These are phyloP conservation scores for Paratinospora sagittata DNA, from an alignment of 164 flowering plant genomes.

Conservation along the genomic window DNA sequence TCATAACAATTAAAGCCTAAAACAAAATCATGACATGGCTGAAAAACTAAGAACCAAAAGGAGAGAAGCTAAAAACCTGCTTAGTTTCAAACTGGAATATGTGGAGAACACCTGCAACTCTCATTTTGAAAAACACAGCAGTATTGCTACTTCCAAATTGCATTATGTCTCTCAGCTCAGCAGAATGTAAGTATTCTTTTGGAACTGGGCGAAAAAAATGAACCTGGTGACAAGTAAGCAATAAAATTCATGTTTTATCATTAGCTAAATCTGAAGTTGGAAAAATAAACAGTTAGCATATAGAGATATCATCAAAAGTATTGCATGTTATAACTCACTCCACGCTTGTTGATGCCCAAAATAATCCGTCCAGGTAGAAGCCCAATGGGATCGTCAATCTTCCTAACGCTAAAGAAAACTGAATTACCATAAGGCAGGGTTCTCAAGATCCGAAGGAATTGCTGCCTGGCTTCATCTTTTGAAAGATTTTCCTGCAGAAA, in stretches of 20 bases:
- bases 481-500: slow-evolving; percentile 62
- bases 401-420: slow-evolving; percentile 87
- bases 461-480: slow-evolving; percentile 95
- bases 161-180: slow-evolving; percentile 98
- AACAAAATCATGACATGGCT: not conserved
- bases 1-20: not conserved
- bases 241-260: slow-evolving; percentile 11
- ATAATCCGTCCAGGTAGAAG: slow-evolving; percentile 91
- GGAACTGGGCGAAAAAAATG: slow-evolving; percentile 99
- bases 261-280: not conserved
- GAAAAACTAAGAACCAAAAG: not conserved
- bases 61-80: slow-evolving; percentile 51
- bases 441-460: slow-evolving; percentile 76
- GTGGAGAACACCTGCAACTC: slow-evolving; percentile 98
- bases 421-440: slow-evolving; percentile 94
- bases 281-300: not conserved
- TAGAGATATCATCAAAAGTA: no score
- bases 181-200: slow-evolving; percentile 95
- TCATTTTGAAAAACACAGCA: slow-evolving; percentile 98
- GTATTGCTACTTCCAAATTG: slow-evolving; percentile 99
- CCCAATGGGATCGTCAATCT: slow-evolving; percentile 99
- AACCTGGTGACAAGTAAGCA: slow-evolving; percentile 42
- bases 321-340: slow-evolving; percentile 46
- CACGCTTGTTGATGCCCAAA: slow-evolving; percentile 93
- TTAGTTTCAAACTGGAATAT: slow-evolving; percentile 98